Conservation (phyloP, 345 rosid species). For the Streptanthus diversifolius region DNA sequence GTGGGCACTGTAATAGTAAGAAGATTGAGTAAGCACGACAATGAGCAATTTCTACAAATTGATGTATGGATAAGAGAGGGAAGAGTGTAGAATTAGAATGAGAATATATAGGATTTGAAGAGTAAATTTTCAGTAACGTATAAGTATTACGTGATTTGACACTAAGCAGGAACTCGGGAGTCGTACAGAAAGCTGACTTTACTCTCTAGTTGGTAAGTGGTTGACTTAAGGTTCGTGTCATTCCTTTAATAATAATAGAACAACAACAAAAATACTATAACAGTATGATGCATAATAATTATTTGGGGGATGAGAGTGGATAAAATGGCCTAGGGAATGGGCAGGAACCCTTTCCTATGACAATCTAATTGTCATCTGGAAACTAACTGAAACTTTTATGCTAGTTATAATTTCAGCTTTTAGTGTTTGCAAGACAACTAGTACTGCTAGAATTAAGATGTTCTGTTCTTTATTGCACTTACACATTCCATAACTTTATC, state of each 20-base stretch:
- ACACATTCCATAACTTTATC: no score
- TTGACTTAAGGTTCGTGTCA: not conserved
- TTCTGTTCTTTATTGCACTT: not conserved
- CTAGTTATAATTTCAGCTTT: not conserved
- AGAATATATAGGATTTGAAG: no score
- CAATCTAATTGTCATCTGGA: not conserved
- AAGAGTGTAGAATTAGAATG: no score
- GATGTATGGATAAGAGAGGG: no score
- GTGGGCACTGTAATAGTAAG: not conserved
- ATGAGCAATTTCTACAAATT: no score
- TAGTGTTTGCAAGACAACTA: not conserved
- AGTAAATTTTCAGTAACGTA: no score
- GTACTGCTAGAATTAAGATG: not conserved
- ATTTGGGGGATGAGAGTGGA: not conserved
- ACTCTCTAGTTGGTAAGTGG: not conserved
- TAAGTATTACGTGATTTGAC: no score
- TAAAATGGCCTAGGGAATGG: not conserved
- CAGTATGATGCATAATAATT: not conserved
- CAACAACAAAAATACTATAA: not conserved
- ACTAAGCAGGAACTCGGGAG: no score
- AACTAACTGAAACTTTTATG: not conserved
- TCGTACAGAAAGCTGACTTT: no score
- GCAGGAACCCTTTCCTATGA: not conserved
- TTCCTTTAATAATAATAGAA: not conserved
- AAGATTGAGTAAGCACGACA: not conserved